These are phyloP conservation scores for Akanthomyces lecanii DNA, from an alignment of 2,329 filamentous ascomycete species.

Conservation along the genomic window DNA sequence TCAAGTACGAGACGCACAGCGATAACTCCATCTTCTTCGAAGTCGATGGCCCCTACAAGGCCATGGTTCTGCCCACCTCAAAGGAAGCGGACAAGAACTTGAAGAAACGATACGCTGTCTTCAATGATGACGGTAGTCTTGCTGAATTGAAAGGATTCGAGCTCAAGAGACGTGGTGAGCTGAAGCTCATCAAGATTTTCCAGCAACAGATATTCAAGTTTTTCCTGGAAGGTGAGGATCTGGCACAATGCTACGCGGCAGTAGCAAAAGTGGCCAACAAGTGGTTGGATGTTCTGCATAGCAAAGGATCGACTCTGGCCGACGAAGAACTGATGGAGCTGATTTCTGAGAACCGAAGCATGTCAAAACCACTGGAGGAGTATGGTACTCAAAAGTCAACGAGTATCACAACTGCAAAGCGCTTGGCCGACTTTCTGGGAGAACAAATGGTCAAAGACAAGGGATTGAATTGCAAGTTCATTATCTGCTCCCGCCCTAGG, in stretches of 20 bases:
- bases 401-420: conserved; percentile 96
- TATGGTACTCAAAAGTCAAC: conserved; percentile 96
- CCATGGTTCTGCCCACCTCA: conserved; percentile 94
- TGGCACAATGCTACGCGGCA: conserved; percentile 82
- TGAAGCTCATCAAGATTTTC: conserved; percentile 99
- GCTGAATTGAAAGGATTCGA: conserved; percentile 97
- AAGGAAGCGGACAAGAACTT: conserved; percentile 99
- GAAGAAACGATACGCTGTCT: conserved; percentile 98
- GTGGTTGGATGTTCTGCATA: conserved; percentile 93
- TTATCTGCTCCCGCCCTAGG: conserved; percentile 83
- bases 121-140: conserved; percentile 94
- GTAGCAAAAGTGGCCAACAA: conserved; percentile 94
- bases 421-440: conserved; percentile 90
- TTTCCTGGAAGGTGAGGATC: conserved; percentile 84
- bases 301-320: conserved; percentile 80
- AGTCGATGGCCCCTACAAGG: conserved; percentile 94
- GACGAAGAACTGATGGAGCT: conserved; percentile 98
- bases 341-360: conserved; percentile 99
- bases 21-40: conserved; percentile 99
- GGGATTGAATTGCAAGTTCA: conserved; percentile 98
- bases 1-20: conserved; percentile 94
- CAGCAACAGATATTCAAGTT: conserved; percentile 99
- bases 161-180: conserved; percentile 91
- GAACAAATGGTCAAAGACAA: conserved; percentile 99
- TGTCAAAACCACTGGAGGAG: conserved; percentile 95